A percentile compares a stretch with the other conserved stretches of the same genome.
phyloP scores from a whole-genome alignment of 805 yeast genomes.

The Candida montana region DNA sequence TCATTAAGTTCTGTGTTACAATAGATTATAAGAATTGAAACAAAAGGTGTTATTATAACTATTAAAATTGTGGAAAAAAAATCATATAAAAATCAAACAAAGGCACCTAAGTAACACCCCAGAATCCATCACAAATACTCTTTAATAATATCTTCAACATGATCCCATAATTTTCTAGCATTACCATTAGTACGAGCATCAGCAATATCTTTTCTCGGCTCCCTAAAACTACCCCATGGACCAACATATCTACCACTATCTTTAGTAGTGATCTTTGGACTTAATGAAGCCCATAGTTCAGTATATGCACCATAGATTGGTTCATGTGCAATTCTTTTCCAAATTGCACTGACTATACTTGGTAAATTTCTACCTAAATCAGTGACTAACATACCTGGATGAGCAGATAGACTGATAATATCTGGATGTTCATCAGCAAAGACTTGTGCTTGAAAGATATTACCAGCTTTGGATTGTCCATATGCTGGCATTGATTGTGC shows the following conservation, averaged over 20 bases:
- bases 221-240: slow-evolving; percentile 39
- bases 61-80: no score
- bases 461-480: slow-evolving; percentile 41
- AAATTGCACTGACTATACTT: slow-evolving; percentile 19
- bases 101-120: no score
- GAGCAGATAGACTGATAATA: slow-evolving; percentile 30
- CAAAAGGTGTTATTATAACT: no score
- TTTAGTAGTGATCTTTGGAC: slow-evolving; percentile 30
- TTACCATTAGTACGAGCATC: slow-evolving; percentile 28
- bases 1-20: background rate
- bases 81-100: no score
- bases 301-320: slow-evolving; percentile 38
- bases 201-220: slow-evolving; percentile 31
- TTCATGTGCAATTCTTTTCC: background rate
- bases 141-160: slow-evolving; percentile 33
- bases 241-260: slow-evolving; percentile 33
- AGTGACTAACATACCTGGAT: slow-evolving; percentile 37
- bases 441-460: slow-evolving; percentile 30
- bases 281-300: slow-evolving; percentile 38
- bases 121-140: no score
- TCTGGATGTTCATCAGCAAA: slow-evolving; percentile 31
- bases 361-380: slow-evolving; percentile 28
- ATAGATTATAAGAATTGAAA: no score
- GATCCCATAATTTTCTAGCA: slow-evolving; percentile 31
- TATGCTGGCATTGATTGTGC: slow-evolving; percentile 15